A percentile compares a stretch with the other conserved stretches of the same genome.
Evolutionary conservation across 805 yeast genomes (phyloP).

Genomic region (Ogataea pilisensis): DNA sequence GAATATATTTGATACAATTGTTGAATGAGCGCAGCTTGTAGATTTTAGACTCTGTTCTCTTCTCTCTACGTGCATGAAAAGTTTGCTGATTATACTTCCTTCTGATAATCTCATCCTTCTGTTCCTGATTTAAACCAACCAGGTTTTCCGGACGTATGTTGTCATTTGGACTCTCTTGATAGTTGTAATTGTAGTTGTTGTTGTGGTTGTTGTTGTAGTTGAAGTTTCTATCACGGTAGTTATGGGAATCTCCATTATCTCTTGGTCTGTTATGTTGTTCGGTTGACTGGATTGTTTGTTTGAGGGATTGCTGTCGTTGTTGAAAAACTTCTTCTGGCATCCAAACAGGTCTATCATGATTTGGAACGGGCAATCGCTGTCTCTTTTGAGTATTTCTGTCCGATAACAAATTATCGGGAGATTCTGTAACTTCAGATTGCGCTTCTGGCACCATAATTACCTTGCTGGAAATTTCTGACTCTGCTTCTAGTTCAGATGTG

Average conservation of each 20-base stretch:
- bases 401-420: no score
- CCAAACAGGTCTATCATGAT: constrained; percentile 29
- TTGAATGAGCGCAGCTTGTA: constrained; percentile 84
- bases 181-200: not conserved
- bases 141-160: constrained; percentile 16
- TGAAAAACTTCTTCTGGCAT: constrained; percentile 29
- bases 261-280: no score
- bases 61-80: constrained; percentile 54
- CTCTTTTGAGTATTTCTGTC: no score
- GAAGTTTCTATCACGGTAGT: no score
- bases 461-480: no score
- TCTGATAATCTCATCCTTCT: constrained; percentile 64
- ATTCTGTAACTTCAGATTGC: no score
- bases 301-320: constrained; percentile 18
- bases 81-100: constrained; percentile 86
- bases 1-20: constrained; percentile 83
- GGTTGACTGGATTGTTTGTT: constrained; percentile 1
- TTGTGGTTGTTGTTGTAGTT: no score
- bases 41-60: constrained; percentile 76
- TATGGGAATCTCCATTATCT: no score
- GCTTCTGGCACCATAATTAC: no score
- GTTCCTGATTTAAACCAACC: constrained; percentile 34
- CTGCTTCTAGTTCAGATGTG: no score
- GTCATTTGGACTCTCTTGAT: not conserved
- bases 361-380: constrained; percentile 1